Conservation (phyloP, 257 asterid genomes). For the Solanum corneliomulleri region DNA sequence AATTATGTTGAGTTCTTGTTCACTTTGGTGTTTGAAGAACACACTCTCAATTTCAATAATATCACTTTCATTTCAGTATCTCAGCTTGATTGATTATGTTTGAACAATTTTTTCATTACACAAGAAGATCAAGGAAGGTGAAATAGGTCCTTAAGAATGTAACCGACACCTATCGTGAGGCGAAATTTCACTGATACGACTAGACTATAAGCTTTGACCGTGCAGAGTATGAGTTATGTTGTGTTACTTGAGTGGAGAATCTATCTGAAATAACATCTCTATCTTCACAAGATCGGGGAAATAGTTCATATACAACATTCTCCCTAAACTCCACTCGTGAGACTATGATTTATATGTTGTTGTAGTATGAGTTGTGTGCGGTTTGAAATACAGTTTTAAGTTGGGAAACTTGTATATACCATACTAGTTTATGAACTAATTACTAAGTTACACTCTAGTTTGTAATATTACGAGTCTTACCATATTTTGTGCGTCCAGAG, state of each 20-base stretch:
- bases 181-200: not conserved
- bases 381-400: not conserved
- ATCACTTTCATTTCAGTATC: not conserved
- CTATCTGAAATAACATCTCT: not conserved
- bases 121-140: not conserved
- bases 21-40: not conserved
- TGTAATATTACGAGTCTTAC: not conserved
- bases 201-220: not conserved
- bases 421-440: too few relatives aligned
- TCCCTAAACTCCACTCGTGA: not conserved
- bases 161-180: too few relatives aligned
- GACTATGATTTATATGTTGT: not conserved
- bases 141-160: not conserved
- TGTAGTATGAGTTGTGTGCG: not conserved
- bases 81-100: not conserved
- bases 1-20: not conserved
- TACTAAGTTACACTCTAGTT: too few relatives aligned
- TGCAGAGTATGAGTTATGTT: not conserved
- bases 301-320: not conserved
- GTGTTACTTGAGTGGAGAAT: not conserved
- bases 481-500: not conserved
- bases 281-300: not conserved
- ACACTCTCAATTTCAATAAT: not conserved
- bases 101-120: not conserved
- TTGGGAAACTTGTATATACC: not conserved